These are phyloP conservation scores for Carex parvula DNA, from an alignment of 176 grass and related monocot genomes.

Conservation along the genomic window DNA sequence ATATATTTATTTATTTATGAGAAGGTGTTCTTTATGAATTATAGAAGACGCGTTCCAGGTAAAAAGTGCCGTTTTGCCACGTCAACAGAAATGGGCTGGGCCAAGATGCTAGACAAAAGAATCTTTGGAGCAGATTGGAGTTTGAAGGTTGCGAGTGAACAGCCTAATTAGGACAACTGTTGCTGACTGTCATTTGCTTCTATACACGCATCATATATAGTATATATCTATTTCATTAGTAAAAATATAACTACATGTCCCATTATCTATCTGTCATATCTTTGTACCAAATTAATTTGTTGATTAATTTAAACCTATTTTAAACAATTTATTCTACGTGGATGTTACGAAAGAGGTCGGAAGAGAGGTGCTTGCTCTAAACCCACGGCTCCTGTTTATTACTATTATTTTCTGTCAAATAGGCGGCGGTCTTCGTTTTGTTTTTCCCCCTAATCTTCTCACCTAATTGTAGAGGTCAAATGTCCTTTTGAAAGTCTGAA, in stretches of 20 bases:
- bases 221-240: background rate
- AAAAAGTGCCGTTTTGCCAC: background rate
- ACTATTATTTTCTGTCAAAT: background rate
- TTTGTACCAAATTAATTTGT: background rate
- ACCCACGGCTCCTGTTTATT: background rate
- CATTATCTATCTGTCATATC: background rate
- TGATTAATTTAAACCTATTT: background rate
- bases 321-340: background rate
- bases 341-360: background rate
- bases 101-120: background rate
- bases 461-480: too few species aligned
- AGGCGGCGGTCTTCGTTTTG: background rate
- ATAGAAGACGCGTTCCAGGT: background rate
- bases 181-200: background rate
- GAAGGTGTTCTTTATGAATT: too few species aligned
- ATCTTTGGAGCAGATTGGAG: background rate
- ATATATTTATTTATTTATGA: too few species aligned
- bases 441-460: background rate
- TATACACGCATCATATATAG: background rate
- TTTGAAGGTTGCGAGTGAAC: background rate
- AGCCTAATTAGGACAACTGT: slow-evolving; percentile 11
- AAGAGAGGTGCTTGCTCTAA: background rate
- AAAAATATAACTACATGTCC: background rate
- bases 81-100: background rate
- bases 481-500: background rate